phyloP scores from a whole-genome alignment of 805 yeast species.

The Hanseniaspora lindneri region DNA sequence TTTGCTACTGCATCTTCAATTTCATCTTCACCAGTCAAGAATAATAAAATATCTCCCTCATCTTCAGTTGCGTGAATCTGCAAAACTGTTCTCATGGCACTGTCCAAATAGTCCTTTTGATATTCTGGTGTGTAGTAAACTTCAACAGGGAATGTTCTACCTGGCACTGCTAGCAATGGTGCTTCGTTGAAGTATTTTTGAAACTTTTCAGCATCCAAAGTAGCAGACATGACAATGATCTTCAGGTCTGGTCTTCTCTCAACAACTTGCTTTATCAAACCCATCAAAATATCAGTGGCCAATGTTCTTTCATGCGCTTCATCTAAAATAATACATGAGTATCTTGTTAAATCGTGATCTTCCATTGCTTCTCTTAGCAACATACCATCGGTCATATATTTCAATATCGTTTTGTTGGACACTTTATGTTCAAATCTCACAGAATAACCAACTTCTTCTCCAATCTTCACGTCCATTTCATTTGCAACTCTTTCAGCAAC shows the following conservation, averaged over 20 bases:
- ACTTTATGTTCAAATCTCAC: constrained; percentile 91
- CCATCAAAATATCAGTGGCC: constrained; percentile 95
- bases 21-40: constrained; percentile 93
- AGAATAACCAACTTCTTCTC: constrained; percentile 90
- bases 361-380: constrained; percentile 93
- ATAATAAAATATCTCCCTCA: constrained; percentile 77
- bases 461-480: constrained; percentile 87
- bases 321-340: constrained; percentile 85
- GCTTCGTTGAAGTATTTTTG: constrained; percentile 82
- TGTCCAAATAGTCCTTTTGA: constrained; percentile 87
- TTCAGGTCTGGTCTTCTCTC: constrained; percentile 75
- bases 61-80: constrained; percentile 96
- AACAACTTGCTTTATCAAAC: constrained; percentile 73
- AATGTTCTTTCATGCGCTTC: constrained; percentile 97
- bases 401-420: constrained; percentile 63
- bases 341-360: constrained; percentile 67
- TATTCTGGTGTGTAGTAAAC: constrained; percentile 93
- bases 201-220: constrained; percentile 92
- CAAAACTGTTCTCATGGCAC: constrained; percentile 87
- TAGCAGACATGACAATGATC: constrained; percentile 92
- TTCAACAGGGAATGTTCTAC: constrained; percentile 96
- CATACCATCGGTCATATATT: constrained; percentile 99
- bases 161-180: constrained; percentile 91
- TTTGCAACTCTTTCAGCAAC: constrained; percentile 96
- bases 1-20: constrained; percentile 94